Evolutionary conservation across 73 alveolate genomes (phyloP).

Genomic region (Paramecium octaurelia): DNA sequence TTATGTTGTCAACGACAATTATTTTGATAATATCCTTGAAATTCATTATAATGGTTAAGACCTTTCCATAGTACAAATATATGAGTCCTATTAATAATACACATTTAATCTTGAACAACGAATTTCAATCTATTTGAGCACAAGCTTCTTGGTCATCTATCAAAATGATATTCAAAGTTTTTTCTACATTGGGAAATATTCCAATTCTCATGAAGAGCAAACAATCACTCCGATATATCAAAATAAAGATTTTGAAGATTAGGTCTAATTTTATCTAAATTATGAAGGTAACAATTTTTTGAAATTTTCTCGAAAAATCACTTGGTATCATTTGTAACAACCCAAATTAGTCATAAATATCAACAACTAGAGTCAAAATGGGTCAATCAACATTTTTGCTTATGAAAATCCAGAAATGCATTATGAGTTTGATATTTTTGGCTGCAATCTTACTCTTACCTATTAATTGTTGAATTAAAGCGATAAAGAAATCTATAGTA

Average conservation of each 20-base stretch:
- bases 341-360: neutral
- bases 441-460: neutral
- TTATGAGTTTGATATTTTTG: neutral
- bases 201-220: neutral
- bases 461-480: neutral
- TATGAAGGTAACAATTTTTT: neutral
- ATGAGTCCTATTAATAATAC: neutral
- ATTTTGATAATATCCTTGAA: neutral
- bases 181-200: neutral
- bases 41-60: neutral
- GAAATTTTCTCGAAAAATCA: neutral
- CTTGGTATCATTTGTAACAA: neutral
- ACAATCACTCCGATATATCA: neutral
- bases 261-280: neutral
- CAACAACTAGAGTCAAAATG: neutral
- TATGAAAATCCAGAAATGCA: neutral
- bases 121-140: neutral
- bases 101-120: neutral
- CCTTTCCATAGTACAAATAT: neutral
- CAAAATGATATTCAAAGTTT: neutral
- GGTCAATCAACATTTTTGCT: neutral
- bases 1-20: neutral
- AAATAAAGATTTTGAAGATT: neutral
- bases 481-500: neutral
- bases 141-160: neutral